Evolutionary conservation across 306 rosid genomes (phyloP).

Genomic region (Cicer yamashitae): DNA sequence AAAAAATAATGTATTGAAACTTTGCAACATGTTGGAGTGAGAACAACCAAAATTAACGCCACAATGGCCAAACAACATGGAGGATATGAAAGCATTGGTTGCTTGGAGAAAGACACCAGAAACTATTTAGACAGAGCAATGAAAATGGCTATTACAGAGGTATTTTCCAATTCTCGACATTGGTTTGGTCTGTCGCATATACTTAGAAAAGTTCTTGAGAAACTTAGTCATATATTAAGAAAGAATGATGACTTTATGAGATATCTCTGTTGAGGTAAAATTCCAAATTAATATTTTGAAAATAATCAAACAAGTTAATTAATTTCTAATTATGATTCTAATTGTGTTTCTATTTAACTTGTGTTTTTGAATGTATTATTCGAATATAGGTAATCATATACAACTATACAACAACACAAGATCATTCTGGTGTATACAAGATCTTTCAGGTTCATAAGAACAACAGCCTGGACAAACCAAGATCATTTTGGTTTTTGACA

Average conservation of each 20-base stretch:
- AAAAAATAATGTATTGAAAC: not conserved
- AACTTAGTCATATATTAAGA: not conserved
- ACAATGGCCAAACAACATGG: conserved; percentile 3
- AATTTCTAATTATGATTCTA: too few relatives aligned
- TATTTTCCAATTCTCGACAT: not conserved
- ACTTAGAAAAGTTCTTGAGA: not conserved
- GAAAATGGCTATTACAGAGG: not conserved
- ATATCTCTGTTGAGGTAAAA: too few relatives aligned
- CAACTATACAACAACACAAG: too few relatives aligned
- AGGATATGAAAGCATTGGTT: not conserved
- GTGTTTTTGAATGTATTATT: too few relatives aligned
- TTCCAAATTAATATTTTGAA: not conserved
- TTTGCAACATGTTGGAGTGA: not conserved
- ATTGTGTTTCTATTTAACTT: too few relatives aligned
- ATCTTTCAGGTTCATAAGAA: too few relatives aligned
- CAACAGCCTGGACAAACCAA: too few relatives aligned
- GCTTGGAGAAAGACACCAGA: not conserved
- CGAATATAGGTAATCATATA: too few relatives aligned
- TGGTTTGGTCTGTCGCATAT: conserved; percentile 2
- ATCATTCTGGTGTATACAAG: too few relatives aligned
- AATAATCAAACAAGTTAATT: too few relatives aligned
- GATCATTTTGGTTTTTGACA: too few relatives aligned
- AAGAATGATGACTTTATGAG: not conserved
- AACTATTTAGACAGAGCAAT: not conserved
- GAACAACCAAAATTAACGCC: not conserved